Evolutionary conservation across 2,329 filamentous ascomycete genomes (phyloP), one percentile per base, ranked within the genome.

Genomic region (Hymenoscyphus infarciens): DNA sequence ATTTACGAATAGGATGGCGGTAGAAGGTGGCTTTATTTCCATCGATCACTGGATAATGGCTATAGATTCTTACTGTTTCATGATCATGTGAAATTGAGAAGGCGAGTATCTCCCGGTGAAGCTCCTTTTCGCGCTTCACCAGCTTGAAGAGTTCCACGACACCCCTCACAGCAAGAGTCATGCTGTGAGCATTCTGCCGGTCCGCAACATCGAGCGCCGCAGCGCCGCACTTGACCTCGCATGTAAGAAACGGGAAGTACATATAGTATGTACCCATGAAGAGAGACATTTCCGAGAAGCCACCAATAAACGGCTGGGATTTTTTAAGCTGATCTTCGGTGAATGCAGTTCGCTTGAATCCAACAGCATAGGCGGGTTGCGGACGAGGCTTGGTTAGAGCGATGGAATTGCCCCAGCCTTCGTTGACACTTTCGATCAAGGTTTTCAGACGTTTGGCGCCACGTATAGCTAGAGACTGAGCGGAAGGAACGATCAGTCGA

Each of bases 211-310:
- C 71, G 5, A 79, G 76, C 1, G 67, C 72, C 29, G 65, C 71
- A 31, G 71, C 68, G 53, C 78, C 75, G 63, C 76, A 80, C 69
- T 81, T 81, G 0, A 81, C 78, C 68, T 83, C 39, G 39, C 39
- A 42, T 5, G 67, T 70, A 38, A 74, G 62, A 60, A 70, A 74
- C 19, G 68, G 70, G 61, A 72, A 73, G 45, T 59, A 62, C 56
- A 62, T 64, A 35, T 64, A 59, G 15, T 58, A 63, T 13, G 66
- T 73, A 29, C 60, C 68, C 59, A 71, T 60, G 39, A 71, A 68
- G 31, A 39, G 77, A 69, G 66, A 73, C 76, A 7, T n/a, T 1
- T 42, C 38, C 10, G 38, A 19, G 5, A n/a, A 19, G 16, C 5
- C 39, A 5, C 39, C 39, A 42, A 42, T 5, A 19, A 42, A 42